Percentiles rank a stretch among this genome's conserved stretches.
Evolutionary conservation across 2,329 filamentous ascomycete species (phyloP).

Genomic region (Coleophoma crateriformis): DNA sequence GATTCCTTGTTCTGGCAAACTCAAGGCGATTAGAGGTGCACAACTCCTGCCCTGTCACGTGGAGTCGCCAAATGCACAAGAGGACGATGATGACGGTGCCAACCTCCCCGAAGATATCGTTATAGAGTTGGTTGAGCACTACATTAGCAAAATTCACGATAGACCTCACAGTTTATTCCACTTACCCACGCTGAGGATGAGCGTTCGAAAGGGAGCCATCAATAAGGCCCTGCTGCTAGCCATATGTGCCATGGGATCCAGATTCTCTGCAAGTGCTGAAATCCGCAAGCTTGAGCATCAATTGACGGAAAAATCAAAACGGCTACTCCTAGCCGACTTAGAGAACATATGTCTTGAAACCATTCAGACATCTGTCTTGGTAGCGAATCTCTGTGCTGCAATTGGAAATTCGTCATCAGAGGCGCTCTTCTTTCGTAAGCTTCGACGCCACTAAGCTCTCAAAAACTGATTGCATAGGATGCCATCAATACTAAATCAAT

Average conservation of each 20-base stretch:
- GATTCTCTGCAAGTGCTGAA: slow-evolving; percentile 17
- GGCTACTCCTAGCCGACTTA: slow-evolving; percentile 22
- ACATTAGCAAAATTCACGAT: slow-evolving; percentile 19
- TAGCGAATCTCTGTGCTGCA: slow-evolving; percentile 26
- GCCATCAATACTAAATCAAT: background rate
- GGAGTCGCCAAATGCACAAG: background rate
- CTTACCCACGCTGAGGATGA: slow-evolving; percentile 13
- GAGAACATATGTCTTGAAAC: slow-evolving; percentile 28
- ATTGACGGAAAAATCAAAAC: slow-evolving; percentile 8
- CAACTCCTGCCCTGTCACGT: background rate
- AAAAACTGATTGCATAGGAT: background rate
- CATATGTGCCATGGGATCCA: slow-evolving; percentile 15
- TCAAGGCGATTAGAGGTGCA: background rate
- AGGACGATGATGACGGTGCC: background rate
- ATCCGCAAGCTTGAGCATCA: background rate
- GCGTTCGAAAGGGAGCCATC: background rate
- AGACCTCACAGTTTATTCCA: slow-evolving; percentile 22
- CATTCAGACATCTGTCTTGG: slow-evolving; percentile 27
- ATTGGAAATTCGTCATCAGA: slow-evolving; percentile 25
- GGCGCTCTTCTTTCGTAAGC: slow-evolving; percentile 27
- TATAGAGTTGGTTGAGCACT: slow-evolving; percentile 15
- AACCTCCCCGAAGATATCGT: background rate
- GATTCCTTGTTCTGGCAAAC: slow-evolving; percentile 7
- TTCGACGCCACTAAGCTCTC: too few relatives aligned
- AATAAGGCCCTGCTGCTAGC: slow-evolving; percentile 10